Evolutionary conservation across 257 asterid genomes (phyloP).

Genomic region (Plantago major): DNA sequence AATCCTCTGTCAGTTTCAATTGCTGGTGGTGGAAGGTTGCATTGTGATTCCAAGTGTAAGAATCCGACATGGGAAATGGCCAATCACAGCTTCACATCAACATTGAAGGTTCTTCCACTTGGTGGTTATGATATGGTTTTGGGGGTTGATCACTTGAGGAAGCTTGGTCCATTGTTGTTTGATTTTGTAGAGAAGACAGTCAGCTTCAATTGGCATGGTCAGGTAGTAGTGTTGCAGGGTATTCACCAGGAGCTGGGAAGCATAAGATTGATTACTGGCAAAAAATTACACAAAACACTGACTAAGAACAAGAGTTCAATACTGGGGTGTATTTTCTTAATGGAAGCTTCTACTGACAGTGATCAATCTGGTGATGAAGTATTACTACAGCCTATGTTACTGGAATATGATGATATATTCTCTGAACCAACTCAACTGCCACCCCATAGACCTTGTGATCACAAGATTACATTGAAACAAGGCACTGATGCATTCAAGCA

Average conservation of each 20-base stretch:
- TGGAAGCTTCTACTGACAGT: not conserved
- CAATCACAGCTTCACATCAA: not conserved
- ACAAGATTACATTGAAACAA: not conserved
- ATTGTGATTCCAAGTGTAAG: not conserved
- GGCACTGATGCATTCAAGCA: not conserved
- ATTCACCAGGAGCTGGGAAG: not conserved
- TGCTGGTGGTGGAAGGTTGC: not conserved
- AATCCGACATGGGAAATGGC: not conserved
- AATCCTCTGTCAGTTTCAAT: too few species aligned
- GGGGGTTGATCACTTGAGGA: too few species aligned
- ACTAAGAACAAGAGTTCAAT: not conserved
- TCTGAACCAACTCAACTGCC: not conserved
- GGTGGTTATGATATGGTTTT: conserved; percentile 6
- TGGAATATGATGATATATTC: too few species aligned
- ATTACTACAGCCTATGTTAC: too few species aligned
- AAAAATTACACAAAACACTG: too few species aligned
- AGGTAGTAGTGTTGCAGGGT: not conserved
- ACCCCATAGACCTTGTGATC: not conserved
- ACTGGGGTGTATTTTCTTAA: not conserved
- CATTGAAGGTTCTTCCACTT: not conserved
- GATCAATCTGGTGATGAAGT: too few species aligned
- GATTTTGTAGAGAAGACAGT: not conserved
- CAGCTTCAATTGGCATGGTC: not conserved
- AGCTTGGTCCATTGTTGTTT: too few species aligned
- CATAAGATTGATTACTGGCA: not conserved